These are phyloP conservation scores for Hypericum perforatum DNA, from an alignment of 345 rosid species.

Conservation along the genomic window DNA sequence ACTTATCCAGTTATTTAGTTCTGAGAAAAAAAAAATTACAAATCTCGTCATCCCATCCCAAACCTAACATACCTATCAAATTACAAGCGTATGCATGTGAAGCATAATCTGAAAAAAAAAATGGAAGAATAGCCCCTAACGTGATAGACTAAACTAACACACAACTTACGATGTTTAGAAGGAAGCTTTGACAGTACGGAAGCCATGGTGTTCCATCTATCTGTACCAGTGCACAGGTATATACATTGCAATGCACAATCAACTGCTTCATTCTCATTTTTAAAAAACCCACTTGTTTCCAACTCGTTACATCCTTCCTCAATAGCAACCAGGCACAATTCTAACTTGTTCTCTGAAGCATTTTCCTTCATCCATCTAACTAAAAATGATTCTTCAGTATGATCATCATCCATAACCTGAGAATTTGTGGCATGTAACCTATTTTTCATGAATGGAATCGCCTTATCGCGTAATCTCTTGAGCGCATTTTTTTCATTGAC, in stretches of 20 bases:
- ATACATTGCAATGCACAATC: constrained; percentile 80
- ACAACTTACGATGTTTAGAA: constrained; percentile 49
- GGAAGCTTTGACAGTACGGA: constrained; percentile 78
- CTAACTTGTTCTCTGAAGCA: constrained; percentile 58
- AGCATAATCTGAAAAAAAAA: not conserved
- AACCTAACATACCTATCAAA: no score
- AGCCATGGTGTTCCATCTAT: constrained; percentile 82
- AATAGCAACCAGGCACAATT: constrained; percentile 61
- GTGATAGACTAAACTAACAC: not conserved
- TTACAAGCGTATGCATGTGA: no score
- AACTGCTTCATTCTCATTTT: constrained; percentile 59
- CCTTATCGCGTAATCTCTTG: constrained; percentile 44
- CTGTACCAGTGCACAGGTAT: constrained; percentile 58
- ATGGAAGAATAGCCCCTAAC: not conserved
- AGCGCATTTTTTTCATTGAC: constrained; percentile 54
- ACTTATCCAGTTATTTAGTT: not conserved
- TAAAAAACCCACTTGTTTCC: constrained; percentile 42
- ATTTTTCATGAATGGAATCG: constrained; percentile 71
- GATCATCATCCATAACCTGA: constrained; percentile 16
- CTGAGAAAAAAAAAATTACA: no score
- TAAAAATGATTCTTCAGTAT: constrained; percentile 52
- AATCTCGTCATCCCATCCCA: no score
- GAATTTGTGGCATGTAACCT: constrained; percentile 20
- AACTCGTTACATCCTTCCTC: constrained; percentile 77
- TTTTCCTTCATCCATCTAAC: constrained; percentile 86